Conservation (phyloP, 371 early-diverging fungal genomes). For the Saksenaea vasiformis region DNA sequence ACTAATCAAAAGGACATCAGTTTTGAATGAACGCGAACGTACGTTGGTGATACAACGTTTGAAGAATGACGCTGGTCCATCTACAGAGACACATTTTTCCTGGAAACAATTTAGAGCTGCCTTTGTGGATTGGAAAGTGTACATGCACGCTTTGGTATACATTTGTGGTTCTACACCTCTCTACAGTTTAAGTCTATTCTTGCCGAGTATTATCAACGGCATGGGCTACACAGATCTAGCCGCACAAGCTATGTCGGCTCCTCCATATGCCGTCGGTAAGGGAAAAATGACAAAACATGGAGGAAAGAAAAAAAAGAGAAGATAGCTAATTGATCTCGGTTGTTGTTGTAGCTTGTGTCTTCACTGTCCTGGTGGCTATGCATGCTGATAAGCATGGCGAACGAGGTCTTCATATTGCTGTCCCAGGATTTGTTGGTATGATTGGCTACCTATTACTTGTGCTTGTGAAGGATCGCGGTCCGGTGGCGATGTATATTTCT, state of each 20-base stretch:
- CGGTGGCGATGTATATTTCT: constrained; percentile 46
- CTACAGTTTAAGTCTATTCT: constrained; percentile 65
- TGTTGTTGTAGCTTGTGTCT: constrained; percentile 49
- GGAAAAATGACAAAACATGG: too few relatives aligned
- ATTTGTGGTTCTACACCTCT: constrained; percentile 67
- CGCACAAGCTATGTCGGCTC: constrained; percentile 52
- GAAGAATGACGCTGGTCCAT: constrained; percentile 59
- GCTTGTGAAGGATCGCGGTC: constrained; percentile 23
- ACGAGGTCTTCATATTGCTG: constrained; percentile 64
- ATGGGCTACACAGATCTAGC: constrained; percentile 60
- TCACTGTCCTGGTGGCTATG: constrained; percentile 60
- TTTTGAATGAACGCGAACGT: constrained; percentile 60
- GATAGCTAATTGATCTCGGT: neutral
- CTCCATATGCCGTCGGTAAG: constrained; percentile 21
- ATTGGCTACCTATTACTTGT: constrained; percentile 69
- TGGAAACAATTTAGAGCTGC: constrained; percentile 57
- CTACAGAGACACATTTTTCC: constrained; percentile 59
- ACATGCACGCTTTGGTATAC: constrained; percentile 57
- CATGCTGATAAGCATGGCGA: constrained; percentile 64
- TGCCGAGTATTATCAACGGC: constrained; percentile 72
- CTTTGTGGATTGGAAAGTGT: constrained; percentile 61
- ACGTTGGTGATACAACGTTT: constrained; percentile 57
- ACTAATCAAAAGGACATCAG: constrained; percentile 11
- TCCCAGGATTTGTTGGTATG: constrained; percentile 60
- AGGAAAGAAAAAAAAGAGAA: neutral